Evolutionary conservation across 1,139 yeast genomes (phyloP).

Genomic region (Candida anutae): DNA sequence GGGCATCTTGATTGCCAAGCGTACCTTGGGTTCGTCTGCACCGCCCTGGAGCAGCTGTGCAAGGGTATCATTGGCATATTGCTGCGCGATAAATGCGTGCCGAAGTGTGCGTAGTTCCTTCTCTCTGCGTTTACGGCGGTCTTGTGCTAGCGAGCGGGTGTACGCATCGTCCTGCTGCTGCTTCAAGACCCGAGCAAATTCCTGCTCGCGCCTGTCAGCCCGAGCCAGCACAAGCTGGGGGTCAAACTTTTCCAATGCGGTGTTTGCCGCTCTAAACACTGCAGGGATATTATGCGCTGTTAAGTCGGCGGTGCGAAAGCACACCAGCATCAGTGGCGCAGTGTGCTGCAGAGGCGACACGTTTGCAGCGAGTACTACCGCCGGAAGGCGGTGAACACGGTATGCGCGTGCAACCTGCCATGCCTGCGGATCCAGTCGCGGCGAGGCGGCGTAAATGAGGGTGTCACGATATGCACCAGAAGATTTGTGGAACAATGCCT

Average conservation of each 20-base stretch:
- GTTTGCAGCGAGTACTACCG: conserved; percentile 38
- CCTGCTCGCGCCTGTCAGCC: conserved; percentile 46
- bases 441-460: conserved; percentile 33
- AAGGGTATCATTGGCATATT: neutral
- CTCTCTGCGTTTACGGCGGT: conserved; percentile 3
- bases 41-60: neutral
- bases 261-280: too few relatives aligned
- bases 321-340: conserved; percentile 33
- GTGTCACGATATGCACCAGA: conserved; percentile 31
- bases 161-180: conserved; percentile 55
- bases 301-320: neutral
- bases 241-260: conserved; percentile 32
- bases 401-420: conserved; percentile 43
- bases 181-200: conserved; percentile 41
- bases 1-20: conserved; percentile 35
- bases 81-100: neutral
- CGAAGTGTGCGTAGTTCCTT: neutral
- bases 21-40: conserved; percentile 3
- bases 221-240: conserved; percentile 47
- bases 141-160: conserved; percentile 35
- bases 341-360: conserved; percentile 43
- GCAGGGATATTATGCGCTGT: neutral
- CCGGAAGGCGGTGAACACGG: conserved; percentile 34
- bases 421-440: conserved; percentile 39
- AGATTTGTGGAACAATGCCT: conserved; percentile 23